Base-by-base conservation (phyloP, 257 asterid genomes). In the Penstemon eatonii region DNA sequence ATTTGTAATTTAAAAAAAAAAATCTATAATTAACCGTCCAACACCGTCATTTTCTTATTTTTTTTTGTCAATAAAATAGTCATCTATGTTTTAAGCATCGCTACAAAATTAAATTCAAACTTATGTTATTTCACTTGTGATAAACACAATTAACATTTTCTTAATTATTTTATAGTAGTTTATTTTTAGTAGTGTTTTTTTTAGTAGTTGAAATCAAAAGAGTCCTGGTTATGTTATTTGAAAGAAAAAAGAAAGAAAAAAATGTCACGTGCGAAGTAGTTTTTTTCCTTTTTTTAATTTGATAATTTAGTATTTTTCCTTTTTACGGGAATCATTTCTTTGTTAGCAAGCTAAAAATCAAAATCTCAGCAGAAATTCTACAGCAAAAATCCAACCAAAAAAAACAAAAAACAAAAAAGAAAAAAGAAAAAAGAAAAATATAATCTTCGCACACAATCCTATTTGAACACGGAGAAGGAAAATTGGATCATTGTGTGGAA, bases 331-430 rank as follows among this genome's bases (percentile, higher is more conserved):
- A 58, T 51, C 43, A 15, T 25, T 45, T 45, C 73, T 66, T 54
- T 47, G 61, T 42, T 7, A 70, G 71, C 8, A 54, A 63, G 18
- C 65, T 19, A 36, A 60, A 60, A 40, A 71, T 75, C 76, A 53
- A 63, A 54, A 67, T 63, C 74, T 5, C 40, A 50, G 12, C 65
- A 60, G 11, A 66, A 45, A 19, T 52, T 41, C 41, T 53, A 43
- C 55, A 65, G 75, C 65, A 7, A 36, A 54, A 53, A 41, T 25
- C 3, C 39, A 19, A 42, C 52, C 12, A 36, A 61, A 15, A 69
- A 3, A 3, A 49, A 43, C 6, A 6, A 8, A 68, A 51, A 11
- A 8, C 3, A 39, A 40, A 39, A 63, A 41, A 10, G 8, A 1
- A 51, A 65, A 8, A 42, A 25, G 33, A 25, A 25, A 25, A 25